These are phyloP conservation scores for Cupressus sempervirens DNA, from an alignment of 75 land plant genomes.

Conservation along the genomic window DNA sequence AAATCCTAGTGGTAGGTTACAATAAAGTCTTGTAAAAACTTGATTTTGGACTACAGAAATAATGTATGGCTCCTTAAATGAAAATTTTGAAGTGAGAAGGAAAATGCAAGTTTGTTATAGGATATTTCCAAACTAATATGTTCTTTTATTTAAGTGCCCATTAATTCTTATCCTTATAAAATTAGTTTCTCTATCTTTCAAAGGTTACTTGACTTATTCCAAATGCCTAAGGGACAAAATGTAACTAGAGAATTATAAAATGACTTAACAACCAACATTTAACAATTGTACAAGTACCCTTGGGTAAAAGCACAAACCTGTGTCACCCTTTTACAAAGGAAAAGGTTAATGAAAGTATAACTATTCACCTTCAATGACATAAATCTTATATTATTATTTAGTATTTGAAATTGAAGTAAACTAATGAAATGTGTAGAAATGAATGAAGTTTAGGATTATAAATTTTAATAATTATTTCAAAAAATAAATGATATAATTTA, in stretches of 20 bases:
- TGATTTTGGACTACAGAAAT: background rate
- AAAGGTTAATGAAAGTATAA: too few relatives aligned
- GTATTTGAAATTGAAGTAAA: too few relatives aligned
- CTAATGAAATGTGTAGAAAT: too few relatives aligned
- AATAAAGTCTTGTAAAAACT: background rate
- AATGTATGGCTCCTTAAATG: background rate
- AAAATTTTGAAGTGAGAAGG: background rate
- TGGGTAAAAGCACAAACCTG: too few relatives aligned
- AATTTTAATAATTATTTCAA: too few relatives aligned
- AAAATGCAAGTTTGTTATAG: background rate
- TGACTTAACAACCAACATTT: slow-evolving; percentile 48
- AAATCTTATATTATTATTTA: too few relatives aligned
- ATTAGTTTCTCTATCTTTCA: background rate
- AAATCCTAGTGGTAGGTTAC: slow-evolving; percentile 53
- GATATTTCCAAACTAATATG: background rate
- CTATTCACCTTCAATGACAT: too few relatives aligned
- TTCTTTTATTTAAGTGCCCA: background rate
- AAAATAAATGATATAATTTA: too few relatives aligned
- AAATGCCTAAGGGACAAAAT: slow-evolving; percentile 55
- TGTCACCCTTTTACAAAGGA: too few relatives aligned
- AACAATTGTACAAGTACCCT: slow-evolving; percentile 51
- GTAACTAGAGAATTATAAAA: slow-evolving; percentile 52
- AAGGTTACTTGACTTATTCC: slow-evolving; percentile 70
- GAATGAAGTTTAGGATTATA: too few relatives aligned
- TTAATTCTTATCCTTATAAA: background rate